phyloP scores from a whole-genome alignment of 169 alveolate genomes.

The Plasmodium gallinaceum region DNA sequence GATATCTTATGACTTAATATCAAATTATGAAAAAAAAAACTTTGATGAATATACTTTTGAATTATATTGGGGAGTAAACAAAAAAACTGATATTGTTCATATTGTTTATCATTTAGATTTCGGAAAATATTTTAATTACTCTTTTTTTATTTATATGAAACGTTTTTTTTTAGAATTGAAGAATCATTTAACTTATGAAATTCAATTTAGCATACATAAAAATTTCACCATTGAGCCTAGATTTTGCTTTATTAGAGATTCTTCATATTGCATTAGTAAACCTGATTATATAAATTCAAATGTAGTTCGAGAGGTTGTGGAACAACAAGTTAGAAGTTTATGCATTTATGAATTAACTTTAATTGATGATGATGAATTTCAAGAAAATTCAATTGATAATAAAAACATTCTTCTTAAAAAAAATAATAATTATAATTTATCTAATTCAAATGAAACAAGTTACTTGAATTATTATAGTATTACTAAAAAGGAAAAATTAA shows the following conservation, averaged over 20 bases:
- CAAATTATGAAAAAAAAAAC: slow-evolving; percentile 13
- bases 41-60: slow-evolving; percentile 38
- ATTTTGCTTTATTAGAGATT: slow-evolving; percentile 55
- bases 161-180: slow-evolving; percentile 37
- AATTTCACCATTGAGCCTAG: slow-evolving; percentile 69
- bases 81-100: slow-evolving; percentile 68
- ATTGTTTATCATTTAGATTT: slow-evolving; percentile 59
- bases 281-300: slow-evolving; percentile 70
- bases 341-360: slow-evolving; percentile 61
- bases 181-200: slow-evolving; percentile 43
- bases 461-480: not conserved
- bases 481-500: not conserved
- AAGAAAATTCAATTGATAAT: not conserved
- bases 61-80: slow-evolving; percentile 50
- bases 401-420: not conserved
- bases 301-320: slow-evolving; percentile 57
- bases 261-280: slow-evolving; percentile 63
- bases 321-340: slow-evolving; percentile 67
- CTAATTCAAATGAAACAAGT: not conserved
- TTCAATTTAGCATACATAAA: slow-evolving; percentile 51
- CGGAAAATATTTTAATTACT: slow-evolving; percentile 71
- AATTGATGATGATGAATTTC: not conserved
- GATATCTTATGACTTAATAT: slow-evolving; percentile 34
- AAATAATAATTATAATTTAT: not conserved
- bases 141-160: slow-evolving; percentile 63